phyloP scores from a whole-genome alignment of 257 asterid genomes.

The Scutellaria galericulata region DNA sequence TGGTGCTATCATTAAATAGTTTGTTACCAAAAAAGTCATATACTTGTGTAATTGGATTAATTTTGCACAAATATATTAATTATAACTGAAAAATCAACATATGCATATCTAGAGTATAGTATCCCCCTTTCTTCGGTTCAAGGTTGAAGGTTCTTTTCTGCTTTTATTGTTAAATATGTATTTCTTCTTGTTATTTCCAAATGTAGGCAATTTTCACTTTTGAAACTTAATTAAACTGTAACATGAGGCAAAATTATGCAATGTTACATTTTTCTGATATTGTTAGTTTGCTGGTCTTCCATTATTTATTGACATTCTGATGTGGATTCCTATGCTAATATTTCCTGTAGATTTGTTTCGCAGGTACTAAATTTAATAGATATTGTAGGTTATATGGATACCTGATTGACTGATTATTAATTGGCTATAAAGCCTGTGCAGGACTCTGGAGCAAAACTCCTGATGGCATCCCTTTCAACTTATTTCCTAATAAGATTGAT shows the following conservation, averaged over 20 bases:
- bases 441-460: conserved; percentile 58
- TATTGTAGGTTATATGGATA: background rate
- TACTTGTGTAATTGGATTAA: background rate
- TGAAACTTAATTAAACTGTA: background rate
- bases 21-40: background rate
- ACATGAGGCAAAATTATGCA: background rate
- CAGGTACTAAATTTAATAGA: background rate
- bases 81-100: background rate
- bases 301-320: background rate
- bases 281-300: background rate
- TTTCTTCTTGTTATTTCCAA: conserved; percentile 19
- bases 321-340: background rate
- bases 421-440: conserved; percentile 45
- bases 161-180: background rate
- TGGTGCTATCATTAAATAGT: background rate
- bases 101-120: background rate
- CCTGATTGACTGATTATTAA: conserved; percentile 30
- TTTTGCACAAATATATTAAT: background rate
- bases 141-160: background rate
- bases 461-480: conserved; percentile 56
- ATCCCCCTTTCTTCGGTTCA: background rate
- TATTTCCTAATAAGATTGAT: conserved; percentile 55
- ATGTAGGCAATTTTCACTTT: background rate
- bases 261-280: background rate
- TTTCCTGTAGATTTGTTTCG: background rate